Conservation (phyloP, 2,329 filamentous ascomycete genomes). For the Trichoderma guizhouense region DNA sequence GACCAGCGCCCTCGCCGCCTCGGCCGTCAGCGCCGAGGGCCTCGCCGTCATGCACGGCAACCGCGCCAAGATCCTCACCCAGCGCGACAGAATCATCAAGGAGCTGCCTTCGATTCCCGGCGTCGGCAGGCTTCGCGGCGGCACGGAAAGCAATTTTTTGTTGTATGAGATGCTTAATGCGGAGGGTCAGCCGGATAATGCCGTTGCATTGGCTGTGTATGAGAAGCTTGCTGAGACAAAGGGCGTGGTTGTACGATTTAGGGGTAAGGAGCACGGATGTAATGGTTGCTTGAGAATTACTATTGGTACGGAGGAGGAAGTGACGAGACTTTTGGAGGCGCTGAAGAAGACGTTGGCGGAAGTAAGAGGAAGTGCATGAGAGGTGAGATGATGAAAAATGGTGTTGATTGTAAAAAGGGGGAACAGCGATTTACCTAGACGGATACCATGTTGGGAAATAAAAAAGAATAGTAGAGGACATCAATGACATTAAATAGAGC, state of each 20-base stretch:
- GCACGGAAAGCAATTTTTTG: slow-evolving; percentile 80
- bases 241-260: slow-evolving; percentile 89
- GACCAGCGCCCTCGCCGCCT: slow-evolving; percentile 74
- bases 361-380: slow-evolving; percentile 31
- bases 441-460: not conserved
- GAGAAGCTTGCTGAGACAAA: slow-evolving; percentile 77
- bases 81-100: slow-evolving; percentile 70
- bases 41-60: slow-evolving; percentile 70
- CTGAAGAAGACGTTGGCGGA: slow-evolving; percentile 51
- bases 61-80: slow-evolving; percentile 64
- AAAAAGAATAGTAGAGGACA: not conserved
- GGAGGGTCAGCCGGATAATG: slow-evolving; percentile 73
- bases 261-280: slow-evolving; percentile 90
- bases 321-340: slow-evolving; percentile 71
- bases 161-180: slow-evolving; percentile 81
- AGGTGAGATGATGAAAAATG: not conserved
- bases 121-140: slow-evolving; percentile 77
- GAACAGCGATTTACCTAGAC: not conserved
- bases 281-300: slow-evolving; percentile 86
- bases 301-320: slow-evolving; percentile 84
- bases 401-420: not conserved
- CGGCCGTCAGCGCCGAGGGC: slow-evolving; percentile 66
- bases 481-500: not conserved
- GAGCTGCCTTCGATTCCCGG: slow-evolving; percentile 74
- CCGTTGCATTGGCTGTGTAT: slow-evolving; percentile 74